Conservation (phyloP, 768 basidiomycete species). For the Suillus discolor region DNA sequence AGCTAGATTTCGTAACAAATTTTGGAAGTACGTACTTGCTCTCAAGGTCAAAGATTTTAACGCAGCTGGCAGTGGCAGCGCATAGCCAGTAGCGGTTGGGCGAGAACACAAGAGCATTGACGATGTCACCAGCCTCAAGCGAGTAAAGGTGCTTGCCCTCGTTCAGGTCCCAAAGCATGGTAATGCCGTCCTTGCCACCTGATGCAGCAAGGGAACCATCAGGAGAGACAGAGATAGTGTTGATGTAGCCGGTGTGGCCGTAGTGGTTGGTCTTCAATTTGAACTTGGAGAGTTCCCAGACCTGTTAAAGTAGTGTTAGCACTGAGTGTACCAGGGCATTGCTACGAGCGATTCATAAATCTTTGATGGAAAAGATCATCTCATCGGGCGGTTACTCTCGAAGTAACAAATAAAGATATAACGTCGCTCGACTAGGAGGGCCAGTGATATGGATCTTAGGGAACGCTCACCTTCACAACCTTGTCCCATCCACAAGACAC, state of each 20-base stretch:
- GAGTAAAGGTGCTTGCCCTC: constrained; percentile 99
- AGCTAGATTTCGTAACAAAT: constrained; percentile 6
- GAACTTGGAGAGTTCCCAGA: constrained; percentile 99
- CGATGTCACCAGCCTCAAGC: constrained; percentile 95
- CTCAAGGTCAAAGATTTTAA: constrained; percentile 99
- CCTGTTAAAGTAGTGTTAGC: constrained; percentile 48
- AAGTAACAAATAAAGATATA: constrained; percentile 83
- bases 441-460: constrained; percentile 6
- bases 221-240: constrained; percentile 97
- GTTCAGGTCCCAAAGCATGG: constrained; percentile 99
- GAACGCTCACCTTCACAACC: constrained; percentile 89
- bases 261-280: constrained; percentile 99
- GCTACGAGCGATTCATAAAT: constrained; percentile 59
- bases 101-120: constrained; percentile 99
- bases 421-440: constrained; percentile 28
- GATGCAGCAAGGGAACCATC: constrained; percentile 99
- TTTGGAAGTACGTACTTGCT: constrained; percentile 75
- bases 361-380: constrained; percentile 76
- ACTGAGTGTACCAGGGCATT: constrained; percentile 13
- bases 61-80: constrained; percentile 94
- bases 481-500: constrained; percentile 99
- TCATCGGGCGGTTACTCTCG: constrained; percentile 72
- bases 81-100: constrained; percentile 99
- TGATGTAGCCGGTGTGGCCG: constrained; percentile 99
- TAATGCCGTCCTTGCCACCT: constrained; percentile 99